Evolutionary conservation across 257 asterid genomes (phyloP).

Genomic region (Salvia splendens): DNA sequence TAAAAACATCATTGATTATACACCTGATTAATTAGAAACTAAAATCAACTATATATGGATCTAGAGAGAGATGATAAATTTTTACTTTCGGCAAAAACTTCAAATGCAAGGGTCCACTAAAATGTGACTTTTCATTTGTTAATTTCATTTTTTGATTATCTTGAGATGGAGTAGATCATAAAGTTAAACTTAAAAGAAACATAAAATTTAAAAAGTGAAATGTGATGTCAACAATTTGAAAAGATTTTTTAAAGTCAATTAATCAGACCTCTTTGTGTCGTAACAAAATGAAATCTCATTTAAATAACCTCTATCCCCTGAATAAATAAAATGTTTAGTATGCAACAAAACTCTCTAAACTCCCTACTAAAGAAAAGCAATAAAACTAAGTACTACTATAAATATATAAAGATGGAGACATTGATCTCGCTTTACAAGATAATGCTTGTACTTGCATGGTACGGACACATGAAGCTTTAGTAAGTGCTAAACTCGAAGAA

Average conservation of each 20-base stretch:
- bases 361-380: conserved; percentile 1
- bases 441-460: conserved; percentile 28
- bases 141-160: background rate
- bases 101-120: background rate
- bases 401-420: conserved; percentile 16
- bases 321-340: too few species aligned
- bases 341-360: too few species aligned
- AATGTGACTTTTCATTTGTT: background rate
- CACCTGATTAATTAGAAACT: background rate
- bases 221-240: background rate
- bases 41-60: too few species aligned
- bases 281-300: too few species aligned
- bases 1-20: background rate
- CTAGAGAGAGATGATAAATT: too few species aligned
- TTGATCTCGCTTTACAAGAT: background rate
- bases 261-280: too few species aligned
- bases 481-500: background rate
- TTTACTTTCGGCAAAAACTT: background rate
- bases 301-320: too few species aligned
- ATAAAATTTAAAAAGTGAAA: too few species aligned
- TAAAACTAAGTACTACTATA: background rate
- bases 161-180: background rate
- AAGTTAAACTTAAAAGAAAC: too few species aligned
- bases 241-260: too few species aligned
- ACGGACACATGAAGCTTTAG: conserved; percentile 25